Base-by-base conservation (phyloP, 2,329 filamentous ascomycete genomes). In the Aspergillus quadrilineatus region DNA sequence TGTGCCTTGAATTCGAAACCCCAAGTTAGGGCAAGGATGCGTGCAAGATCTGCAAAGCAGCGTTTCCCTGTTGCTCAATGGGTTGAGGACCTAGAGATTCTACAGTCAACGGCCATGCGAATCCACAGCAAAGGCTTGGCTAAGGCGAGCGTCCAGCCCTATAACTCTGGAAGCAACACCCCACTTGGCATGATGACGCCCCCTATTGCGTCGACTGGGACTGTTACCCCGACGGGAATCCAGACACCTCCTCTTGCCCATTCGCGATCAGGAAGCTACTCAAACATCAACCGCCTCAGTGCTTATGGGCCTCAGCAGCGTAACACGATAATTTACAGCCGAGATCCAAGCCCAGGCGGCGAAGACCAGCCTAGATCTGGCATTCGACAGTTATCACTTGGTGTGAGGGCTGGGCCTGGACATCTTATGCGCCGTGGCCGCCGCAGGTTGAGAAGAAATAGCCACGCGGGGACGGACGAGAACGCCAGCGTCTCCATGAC, bases 41-140 rank as follows among this genome's bases (percentile, higher is more conserved):
- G 85, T 67, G 85, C 85, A 39, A 79, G 84, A 56, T 85, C 84
- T 17, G 84, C 83, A 4, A 84, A 84, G 62, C 85, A 88, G 65
- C 79, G 85, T 30, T 88, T 88, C 73, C 85, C 85, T 14, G 85
- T 88, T 12, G 82, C 82, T 3, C 84, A 87, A 65, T 88, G 85
- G 85, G 78, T 86, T 50, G 82, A 86, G 63, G 83, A 85, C 59
- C 73, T 88, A 8, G 85, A 86, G 59, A 83, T 82, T 41, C 77
- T 88, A 15, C 85, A 88, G 65, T 74, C 74, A 12, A 83, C 80
- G 8, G 79, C 84, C 0, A 87, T 88, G 66, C 80, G 81, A 50
- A 77, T 85, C 14, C 80, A 82, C 65, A 72, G 79, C 61, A 82
- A 80, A 64, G 75, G 69, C 53, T 61, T 62, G 12, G 62, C 60